Conservation (phyloP, 768 basidiomycete genomes). For the Pulveroboletus sp. region DNA sequence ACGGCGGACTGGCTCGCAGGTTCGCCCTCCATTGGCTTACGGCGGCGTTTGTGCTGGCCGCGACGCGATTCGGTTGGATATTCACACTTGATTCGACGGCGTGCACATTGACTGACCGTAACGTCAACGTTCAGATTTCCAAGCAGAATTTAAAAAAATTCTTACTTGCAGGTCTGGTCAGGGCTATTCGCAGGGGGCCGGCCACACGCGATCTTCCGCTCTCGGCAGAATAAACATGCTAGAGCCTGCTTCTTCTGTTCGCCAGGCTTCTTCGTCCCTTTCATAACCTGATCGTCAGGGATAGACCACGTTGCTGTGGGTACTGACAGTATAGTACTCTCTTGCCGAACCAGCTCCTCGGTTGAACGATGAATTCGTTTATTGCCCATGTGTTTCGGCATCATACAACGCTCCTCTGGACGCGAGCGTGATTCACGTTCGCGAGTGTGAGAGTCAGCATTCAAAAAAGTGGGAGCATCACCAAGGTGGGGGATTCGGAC, state of each 20-base stretch:
- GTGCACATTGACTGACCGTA: slow-evolving; percentile 40
- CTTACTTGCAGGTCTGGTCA: slow-evolving; percentile 46
- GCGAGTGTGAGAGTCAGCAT: slow-evolving; percentile 14
- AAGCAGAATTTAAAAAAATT: slow-evolving; percentile 6
- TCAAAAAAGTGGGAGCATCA: slow-evolving; percentile 6
- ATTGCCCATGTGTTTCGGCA: slow-evolving; percentile 20
- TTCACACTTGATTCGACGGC: slow-evolving; percentile 41
- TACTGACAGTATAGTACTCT: slow-evolving; percentile 18
- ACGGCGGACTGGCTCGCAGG: slow-evolving; percentile 14
- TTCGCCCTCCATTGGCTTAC: slow-evolving; percentile 28
- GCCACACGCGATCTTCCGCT: slow-evolving; percentile 49
- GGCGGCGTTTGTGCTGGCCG: slow-evolving; percentile 41
- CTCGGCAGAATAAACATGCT: slow-evolving; percentile 46
- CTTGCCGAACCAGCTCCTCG: slow-evolving; percentile 29
- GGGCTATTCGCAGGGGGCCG: slow-evolving; percentile 34
- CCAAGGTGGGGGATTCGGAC: slow-evolving; percentile 13
- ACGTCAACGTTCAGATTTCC: slow-evolving; percentile 14
- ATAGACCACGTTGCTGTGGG: slow-evolving; percentile 30
- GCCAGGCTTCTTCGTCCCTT: slow-evolving; percentile 31
- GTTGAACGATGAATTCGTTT: slow-evolving; percentile 27
- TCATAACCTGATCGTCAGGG: slow-evolving; percentile 31
- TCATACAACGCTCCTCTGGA: slow-evolving; percentile 21
- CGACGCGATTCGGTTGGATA: slow-evolving; percentile 49
- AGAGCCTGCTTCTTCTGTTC: slow-evolving; percentile 44
- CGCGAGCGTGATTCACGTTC: slow-evolving; percentile 20